These are phyloP conservation scores for Lactarius evosmus DNA, from an alignment of 768 basidiomycete species.

Conservation along the genomic window DNA sequence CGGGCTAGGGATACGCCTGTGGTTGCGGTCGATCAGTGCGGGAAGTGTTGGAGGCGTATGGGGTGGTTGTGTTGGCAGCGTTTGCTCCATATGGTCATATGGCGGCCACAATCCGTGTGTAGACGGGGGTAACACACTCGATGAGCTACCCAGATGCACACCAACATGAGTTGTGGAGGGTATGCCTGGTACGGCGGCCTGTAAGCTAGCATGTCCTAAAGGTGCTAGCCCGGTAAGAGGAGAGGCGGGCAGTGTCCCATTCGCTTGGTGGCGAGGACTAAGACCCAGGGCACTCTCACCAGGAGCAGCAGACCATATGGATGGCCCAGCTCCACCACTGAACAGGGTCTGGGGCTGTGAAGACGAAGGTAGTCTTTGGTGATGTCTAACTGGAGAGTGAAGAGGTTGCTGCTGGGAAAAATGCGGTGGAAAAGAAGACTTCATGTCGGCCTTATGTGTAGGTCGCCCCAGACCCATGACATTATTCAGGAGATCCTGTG, in stretches of 20 bases:
- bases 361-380: constrained; percentile 32
- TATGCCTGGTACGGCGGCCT: not conserved
- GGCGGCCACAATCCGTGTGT: constrained; percentile 22
- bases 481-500: constrained; percentile 62
- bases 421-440: constrained; percentile 19
- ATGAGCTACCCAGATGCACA: not conserved
- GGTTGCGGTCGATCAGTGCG: constrained; percentile 5
- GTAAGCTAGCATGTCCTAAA: constrained; percentile 10
- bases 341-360: constrained; percentile 50
- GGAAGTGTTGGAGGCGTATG: constrained; percentile 2
- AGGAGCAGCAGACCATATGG: constrained; percentile 64
- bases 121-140: constrained; percentile 3
- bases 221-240: constrained; percentile 11
- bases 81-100: constrained; percentile 15
- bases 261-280: constrained; percentile 22
- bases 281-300: constrained; percentile 40
- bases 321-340: constrained; percentile 43
- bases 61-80: constrained; percentile 1
- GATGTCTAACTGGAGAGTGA: constrained; percentile 21
- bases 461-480: constrained; percentile 42
- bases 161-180: constrained; percentile 1
- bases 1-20: constrained; percentile 10
- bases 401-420: constrained; percentile 17
- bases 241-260: constrained; percentile 2
- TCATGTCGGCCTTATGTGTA: constrained; percentile 26